These are phyloP conservation scores for Capronia americana DNA, from an alignment of 2,329 filamentous ascomycete genomes.

Conservation along the genomic window DNA sequence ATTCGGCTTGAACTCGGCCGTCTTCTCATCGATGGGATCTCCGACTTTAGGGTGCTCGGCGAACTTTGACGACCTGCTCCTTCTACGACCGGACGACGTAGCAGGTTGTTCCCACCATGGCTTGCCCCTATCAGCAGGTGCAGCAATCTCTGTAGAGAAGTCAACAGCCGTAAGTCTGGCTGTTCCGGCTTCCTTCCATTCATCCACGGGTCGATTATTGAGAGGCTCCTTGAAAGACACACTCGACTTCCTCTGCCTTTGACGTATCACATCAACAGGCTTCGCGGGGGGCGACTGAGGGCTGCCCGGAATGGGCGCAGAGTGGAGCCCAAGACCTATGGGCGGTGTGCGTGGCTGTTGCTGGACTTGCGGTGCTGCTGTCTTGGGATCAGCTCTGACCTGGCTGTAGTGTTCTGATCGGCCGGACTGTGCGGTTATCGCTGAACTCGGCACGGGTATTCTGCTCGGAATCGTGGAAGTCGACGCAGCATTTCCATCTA, in stretches of 20 bases:
- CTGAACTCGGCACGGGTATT: slow-evolving; percentile 29
- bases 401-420: slow-evolving; percentile 17
- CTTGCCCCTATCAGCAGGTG: slow-evolving; percentile 57
- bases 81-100: slow-evolving; percentile 52
- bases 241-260: slow-evolving; percentile 44
- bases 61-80: slow-evolving; percentile 56
- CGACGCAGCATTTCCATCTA: slow-evolving; percentile 1
- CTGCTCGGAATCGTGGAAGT: slow-evolving; percentile 25
- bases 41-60: slow-evolving; percentile 55
- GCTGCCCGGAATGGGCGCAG: slow-evolving; percentile 36
- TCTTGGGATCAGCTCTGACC: neutral
- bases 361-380: slow-evolving; percentile 15
- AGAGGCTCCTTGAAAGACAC: slow-evolving; percentile 56
- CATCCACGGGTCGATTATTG: slow-evolving; percentile 55
- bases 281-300: slow-evolving; percentile 34
- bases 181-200: slow-evolving; percentile 73
- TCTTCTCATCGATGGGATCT: slow-evolving; percentile 35
- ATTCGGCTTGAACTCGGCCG: slow-evolving; percentile 72
- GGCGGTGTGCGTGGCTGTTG: slow-evolving; percentile 29
- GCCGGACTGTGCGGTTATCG: slow-evolving; percentile 4
- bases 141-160: slow-evolving; percentile 62
- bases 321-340: slow-evolving; percentile 28
- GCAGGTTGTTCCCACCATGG: slow-evolving; percentile 78
- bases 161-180: slow-evolving; percentile 65
- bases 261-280: slow-evolving; percentile 32